Evolutionary conservation across 352 stramenopile genomes (phyloP).

Genomic region (Blastocystis hominis): DNA sequence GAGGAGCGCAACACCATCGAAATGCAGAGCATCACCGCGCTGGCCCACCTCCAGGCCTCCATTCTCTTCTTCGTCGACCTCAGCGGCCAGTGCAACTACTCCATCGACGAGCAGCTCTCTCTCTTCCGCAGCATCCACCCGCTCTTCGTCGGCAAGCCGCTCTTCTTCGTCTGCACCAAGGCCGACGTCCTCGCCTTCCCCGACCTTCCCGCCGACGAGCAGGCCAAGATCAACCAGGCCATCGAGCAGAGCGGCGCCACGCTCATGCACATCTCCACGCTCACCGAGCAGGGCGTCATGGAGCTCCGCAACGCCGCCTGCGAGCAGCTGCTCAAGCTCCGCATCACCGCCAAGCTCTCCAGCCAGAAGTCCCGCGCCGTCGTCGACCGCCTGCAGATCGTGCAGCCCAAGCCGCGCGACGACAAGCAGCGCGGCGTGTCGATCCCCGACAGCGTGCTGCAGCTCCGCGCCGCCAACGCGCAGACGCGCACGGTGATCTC

Average conservation of each 20-base stretch:
- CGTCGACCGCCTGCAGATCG: constrained; percentile 87
- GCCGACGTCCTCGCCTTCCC: constrained; percentile 89
- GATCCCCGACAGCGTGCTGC: constrained; percentile 82
- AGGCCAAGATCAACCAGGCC: constrained; percentile 69
- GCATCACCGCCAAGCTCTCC: constrained; percentile 83
- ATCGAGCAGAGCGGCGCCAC: constrained; percentile 59
- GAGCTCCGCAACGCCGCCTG: constrained; percentile 85
- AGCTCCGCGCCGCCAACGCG: constrained; percentile 65
- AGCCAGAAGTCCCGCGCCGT: constrained; percentile 88
- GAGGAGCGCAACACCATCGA: constrained; percentile 99
- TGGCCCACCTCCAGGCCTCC: constrained; percentile 94
- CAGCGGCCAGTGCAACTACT: constrained; percentile 96
- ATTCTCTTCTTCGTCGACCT: constrained; percentile 99
- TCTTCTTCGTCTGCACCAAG: constrained; percentile 97
- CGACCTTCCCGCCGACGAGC: constrained; percentile 70
- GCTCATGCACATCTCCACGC: constrained; percentile 92
- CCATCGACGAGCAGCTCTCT: constrained; percentile 89
- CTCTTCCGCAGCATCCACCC: constrained; percentile 94
- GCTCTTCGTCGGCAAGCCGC: constrained; percentile 96
- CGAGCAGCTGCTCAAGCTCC: constrained; percentile 82
- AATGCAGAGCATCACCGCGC: constrained; percentile 98
- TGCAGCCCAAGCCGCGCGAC: constrained; percentile 83
- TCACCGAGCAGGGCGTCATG: constrained; percentile 89
- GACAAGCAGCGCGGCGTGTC: constrained; percentile 75
- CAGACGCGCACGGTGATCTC: constrained; percentile 29